Conservation (phyloP, 768 basidiomycete genomes). For the Vararia minispora region DNA sequence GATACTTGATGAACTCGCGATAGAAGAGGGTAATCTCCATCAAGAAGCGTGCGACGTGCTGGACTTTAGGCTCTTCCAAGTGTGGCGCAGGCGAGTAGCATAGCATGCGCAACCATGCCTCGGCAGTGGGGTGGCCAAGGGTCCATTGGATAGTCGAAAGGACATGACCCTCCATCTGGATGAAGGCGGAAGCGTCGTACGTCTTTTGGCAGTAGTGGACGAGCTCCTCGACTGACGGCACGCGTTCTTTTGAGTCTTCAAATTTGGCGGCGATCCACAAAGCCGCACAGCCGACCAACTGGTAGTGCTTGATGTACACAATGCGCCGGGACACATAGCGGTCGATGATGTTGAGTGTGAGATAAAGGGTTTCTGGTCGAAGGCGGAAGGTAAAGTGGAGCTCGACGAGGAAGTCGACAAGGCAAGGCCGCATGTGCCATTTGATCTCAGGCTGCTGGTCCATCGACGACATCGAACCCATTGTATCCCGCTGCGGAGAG, state of each 20-base stretch:
- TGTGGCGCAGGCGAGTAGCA: slow-evolving; percentile 65
- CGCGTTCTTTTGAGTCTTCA: slow-evolving; percentile 97
- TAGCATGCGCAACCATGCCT: slow-evolving; percentile 88
- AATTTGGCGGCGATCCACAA: slow-evolving; percentile 99
- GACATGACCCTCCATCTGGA: slow-evolving; percentile 99
- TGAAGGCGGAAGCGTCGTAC: slow-evolving; percentile 94
- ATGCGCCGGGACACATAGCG: slow-evolving; percentile 98
- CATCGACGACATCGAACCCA: slow-evolving; percentile 92
- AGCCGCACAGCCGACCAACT: slow-evolving; percentile 96
- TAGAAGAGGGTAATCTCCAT: slow-evolving; percentile 99
- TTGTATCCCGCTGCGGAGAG: slow-evolving; percentile 56
- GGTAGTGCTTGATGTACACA: slow-evolving; percentile 98
- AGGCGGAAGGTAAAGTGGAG: slow-evolving; percentile 97
- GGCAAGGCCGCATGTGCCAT: slow-evolving; percentile 99
- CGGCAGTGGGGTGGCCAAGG: slow-evolving; percentile 94
- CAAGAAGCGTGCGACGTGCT: slow-evolving; percentile 92
- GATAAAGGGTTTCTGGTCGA: slow-evolving; percentile 96
- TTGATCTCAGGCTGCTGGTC: slow-evolving; percentile 98
- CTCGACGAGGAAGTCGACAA: slow-evolving; percentile 98
- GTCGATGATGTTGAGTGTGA: slow-evolving; percentile 97
- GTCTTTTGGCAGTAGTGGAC: slow-evolving; percentile 92
- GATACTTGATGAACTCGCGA: slow-evolving; percentile 83
- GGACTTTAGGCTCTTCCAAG: slow-evolving; percentile 81
- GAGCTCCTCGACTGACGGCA: slow-evolving; percentile 91
- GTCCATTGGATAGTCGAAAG: slow-evolving; percentile 94